phyloP scores from a whole-genome alignment of 805 yeast species.

The Metschnikowia sp. region DNA sequence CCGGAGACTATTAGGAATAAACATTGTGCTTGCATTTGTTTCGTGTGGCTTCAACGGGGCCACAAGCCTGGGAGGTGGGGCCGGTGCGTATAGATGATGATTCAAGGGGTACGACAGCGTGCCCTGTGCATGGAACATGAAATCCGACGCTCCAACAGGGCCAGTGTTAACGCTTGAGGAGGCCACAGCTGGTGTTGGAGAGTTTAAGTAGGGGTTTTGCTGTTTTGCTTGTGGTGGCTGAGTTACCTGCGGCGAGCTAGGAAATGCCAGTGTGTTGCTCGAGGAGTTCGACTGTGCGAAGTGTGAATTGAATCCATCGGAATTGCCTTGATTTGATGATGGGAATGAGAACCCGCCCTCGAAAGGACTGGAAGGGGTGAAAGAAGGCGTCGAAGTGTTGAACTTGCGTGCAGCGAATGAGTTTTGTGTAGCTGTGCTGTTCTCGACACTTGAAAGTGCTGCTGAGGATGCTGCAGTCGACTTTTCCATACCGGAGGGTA shows the following conservation, averaged over 20 bases:
- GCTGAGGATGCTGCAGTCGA: slow-evolving; percentile 6
- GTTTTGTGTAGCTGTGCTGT: slow-evolving; percentile 11
- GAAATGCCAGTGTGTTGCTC: slow-evolving; percentile 10
- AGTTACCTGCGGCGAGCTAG: slow-evolving; percentile 5
- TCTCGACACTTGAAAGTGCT: slow-evolving; percentile 3
- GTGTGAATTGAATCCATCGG: slow-evolving; percentile 8
- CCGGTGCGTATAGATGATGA: slow-evolving; percentile 87
- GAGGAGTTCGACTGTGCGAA: slow-evolving; percentile 13
- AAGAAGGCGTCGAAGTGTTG: slow-evolving; percentile 39
- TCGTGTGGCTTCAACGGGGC: slow-evolving; percentile 66
- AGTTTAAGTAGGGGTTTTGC: slow-evolving; percentile 24
- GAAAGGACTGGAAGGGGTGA: slow-evolving; percentile 30
- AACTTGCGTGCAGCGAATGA: slow-evolving; percentile 22
- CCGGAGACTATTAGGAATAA: slow-evolving; percentile 69
- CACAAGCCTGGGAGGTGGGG: slow-evolving; percentile 71
- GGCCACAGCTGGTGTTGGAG: slow-evolving; percentile 5
- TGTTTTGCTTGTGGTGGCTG: slow-evolving; percentile 16
- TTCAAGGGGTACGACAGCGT: slow-evolving; percentile 51
- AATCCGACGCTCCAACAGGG: slow-evolving; percentile 10
- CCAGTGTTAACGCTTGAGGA: slow-evolving; percentile 9
- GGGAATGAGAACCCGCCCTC: slow-evolving; percentile 9
- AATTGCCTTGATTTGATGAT: slow-evolving; percentile 1
- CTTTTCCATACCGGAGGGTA: slow-evolving; percentile 36
- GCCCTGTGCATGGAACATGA: slow-evolving; percentile 14
- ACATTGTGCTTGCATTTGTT: slow-evolving; percentile 63